phyloP scores from a whole-genome alignment of 2,329 filamentous ascomycete genomes.

The Madurella mycetomatis region DNA sequence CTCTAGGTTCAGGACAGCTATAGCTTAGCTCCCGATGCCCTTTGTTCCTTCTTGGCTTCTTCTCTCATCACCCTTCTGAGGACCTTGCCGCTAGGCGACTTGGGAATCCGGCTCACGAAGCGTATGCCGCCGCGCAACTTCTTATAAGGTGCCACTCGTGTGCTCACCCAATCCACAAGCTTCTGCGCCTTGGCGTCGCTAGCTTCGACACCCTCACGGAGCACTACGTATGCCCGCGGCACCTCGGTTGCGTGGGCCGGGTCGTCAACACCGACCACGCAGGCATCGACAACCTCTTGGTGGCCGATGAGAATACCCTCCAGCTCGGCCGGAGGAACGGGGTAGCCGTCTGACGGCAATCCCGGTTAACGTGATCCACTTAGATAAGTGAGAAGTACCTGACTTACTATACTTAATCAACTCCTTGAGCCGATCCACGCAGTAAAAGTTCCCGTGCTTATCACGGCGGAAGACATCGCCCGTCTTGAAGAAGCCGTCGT shows the following conservation, averaged over 20 bases:
- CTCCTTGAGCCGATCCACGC: constrained; percentile 80
- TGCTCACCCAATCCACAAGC: constrained; percentile 36
- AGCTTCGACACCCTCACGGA: constrained; percentile 35
- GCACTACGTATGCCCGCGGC: constrained; percentile 61
- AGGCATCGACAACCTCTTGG: constrained; percentile 50
- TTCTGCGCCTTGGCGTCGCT: constrained; percentile 37
- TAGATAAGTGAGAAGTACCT: not conserved
- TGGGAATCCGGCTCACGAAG: constrained; percentile 66
- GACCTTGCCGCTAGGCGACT: constrained; percentile 57
- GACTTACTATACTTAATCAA: constrained; percentile 55
- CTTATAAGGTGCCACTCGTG: constrained; percentile 50
- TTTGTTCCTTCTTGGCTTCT: constrained; percentile 35
- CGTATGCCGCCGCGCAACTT: constrained; percentile 65
- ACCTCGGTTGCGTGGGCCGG: constrained; percentile 61
- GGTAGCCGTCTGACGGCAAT: constrained; percentile 56
- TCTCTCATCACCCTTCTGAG: constrained; percentile 42
- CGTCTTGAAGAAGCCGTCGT: constrained; percentile 84
- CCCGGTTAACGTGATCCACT: not conserved
- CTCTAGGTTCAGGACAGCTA: constrained; percentile 20
- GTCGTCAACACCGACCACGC: constrained; percentile 60
- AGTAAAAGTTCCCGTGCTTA: constrained; percentile 74
- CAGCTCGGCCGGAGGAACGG: constrained; percentile 64
- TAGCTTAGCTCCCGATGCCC: constrained; percentile 38
- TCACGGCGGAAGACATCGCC: constrained; percentile 83
- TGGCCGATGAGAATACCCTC: constrained; percentile 45